phyloP scores from a whole-genome alignment of 441 rosid genomes.

The Gossypium gossypioides region DNA sequence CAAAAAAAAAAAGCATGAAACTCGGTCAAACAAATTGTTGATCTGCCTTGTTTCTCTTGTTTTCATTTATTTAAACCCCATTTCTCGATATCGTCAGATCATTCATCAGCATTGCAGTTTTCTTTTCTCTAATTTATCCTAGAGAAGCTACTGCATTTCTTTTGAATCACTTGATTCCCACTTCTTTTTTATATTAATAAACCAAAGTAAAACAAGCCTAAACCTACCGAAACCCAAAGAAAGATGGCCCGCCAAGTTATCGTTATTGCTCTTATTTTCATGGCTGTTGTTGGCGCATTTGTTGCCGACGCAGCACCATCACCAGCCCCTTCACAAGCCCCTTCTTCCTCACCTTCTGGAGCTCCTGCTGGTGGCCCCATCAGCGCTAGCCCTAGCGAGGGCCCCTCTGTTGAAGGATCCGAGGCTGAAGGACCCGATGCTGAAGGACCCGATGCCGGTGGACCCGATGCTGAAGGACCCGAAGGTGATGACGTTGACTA shows the following conservation, averaged over 20 bases:
- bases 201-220: neutral
- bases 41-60: neutral
- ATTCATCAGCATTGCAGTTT: neutral
- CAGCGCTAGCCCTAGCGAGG: no score
- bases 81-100: neutral
- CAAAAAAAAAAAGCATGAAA: neutral
- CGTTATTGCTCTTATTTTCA: slow-evolving; percentile 31
- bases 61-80: neutral
- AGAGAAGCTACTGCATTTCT: slow-evolving; percentile 8
- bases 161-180: neutral
- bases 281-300: slow-evolving; percentile 22
- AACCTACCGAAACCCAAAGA: neutral
- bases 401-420: no score
- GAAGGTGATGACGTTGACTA: no score
- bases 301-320: neutral
- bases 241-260: slow-evolving; percentile 46
- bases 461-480: no score
- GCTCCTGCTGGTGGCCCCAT: neutral
- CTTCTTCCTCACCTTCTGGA: neutral
- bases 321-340: neutral
- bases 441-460: no score
- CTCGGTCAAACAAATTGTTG: neutral
- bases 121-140: neutral
- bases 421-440: no score
- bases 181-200: neutral